Percentiles rank a stretch among this genome's conserved stretches.
Conservation (phyloP, 2,329 filamentous ascomycete genomes). For the Remersonia thermophila region DNA sequence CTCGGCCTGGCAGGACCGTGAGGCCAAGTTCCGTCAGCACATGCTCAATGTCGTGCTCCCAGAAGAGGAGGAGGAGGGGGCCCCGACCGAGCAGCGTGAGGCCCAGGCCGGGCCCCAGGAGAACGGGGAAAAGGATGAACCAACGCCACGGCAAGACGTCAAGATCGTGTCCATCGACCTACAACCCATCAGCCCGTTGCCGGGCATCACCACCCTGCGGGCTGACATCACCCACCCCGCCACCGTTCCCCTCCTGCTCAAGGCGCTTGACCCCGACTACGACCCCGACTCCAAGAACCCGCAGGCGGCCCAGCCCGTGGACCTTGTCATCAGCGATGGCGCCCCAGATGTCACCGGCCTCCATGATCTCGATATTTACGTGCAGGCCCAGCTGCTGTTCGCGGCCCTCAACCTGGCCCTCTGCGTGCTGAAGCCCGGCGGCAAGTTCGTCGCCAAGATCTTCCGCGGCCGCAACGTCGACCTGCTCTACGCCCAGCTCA, state of each 20-base stretch:
- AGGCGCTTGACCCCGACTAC: conserved; percentile 66
- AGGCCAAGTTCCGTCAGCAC: conserved; percentile 51
- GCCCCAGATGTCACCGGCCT: conserved; percentile 93
- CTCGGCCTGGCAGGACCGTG: conserved; percentile 74
- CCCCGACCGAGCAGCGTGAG: conserved; percentile 2
- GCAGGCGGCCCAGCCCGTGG: conserved; percentile 64
- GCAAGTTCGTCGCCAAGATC: conserved; percentile 96
- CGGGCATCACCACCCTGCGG: conserved; percentile 82
- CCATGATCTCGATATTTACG: conserved; percentile 95
- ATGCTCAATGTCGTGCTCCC: conserved; percentile 42
- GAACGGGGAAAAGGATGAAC: conserved; percentile 11
- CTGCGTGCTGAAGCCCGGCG: conserved; percentile 82
- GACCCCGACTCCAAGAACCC: conserved; percentile 33
- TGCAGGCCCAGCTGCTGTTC: conserved; percentile 90
- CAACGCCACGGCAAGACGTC: conserved; percentile 51
- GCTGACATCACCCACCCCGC: conserved; percentile 97
- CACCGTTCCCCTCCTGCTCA: conserved; percentile 78
- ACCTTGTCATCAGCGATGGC: conserved; percentile 89
- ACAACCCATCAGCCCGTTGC: conserved; percentile 87
- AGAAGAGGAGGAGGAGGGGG: conserved; percentile 12
- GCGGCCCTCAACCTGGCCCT: conserved; percentile 87
- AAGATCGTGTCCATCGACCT: conserved; percentile 94
- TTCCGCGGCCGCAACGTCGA: conserved; percentile 95
- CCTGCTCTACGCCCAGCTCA: conserved; percentile 83
- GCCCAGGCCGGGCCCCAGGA: conserved; percentile 29